Evolutionary conservation across 371 early-diverging fungal species (phyloP).

Genomic region (Syncephalastrum monosporum): DNA sequence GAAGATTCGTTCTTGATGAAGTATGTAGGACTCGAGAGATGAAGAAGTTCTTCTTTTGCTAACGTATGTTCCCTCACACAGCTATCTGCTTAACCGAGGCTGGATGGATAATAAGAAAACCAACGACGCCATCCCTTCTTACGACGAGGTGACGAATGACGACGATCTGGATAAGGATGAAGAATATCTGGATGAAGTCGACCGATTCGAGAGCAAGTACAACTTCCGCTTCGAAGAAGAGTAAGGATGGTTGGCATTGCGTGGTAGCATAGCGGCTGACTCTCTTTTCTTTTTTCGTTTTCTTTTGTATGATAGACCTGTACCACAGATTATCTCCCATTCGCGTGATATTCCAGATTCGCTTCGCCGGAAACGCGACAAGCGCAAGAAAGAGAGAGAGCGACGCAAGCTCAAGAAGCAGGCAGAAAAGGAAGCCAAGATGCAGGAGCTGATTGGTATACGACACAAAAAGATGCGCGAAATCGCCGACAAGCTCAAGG

Average conservation of each 20-base stretch:
- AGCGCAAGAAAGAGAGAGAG: constrained; percentile 71
- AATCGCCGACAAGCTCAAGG: constrained; percentile 71
- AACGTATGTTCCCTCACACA: constrained; percentile 8
- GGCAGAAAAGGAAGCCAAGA: constrained; percentile 63
- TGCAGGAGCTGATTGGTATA: constrained; percentile 84
- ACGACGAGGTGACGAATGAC: constrained; percentile 60
- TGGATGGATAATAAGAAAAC: constrained; percentile 84
- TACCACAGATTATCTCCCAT: constrained; percentile 62
- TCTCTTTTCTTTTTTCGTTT: not conserved
- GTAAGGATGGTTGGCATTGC: constrained; percentile 28
- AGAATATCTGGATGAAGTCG: constrained; percentile 71
- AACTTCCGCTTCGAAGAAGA: constrained; percentile 94
- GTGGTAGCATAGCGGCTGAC: too few relatives aligned
- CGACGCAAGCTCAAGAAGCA: constrained; percentile 69
- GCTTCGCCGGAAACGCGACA: constrained; percentile 70
- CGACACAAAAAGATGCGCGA: constrained; percentile 89
- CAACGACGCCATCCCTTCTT: constrained; percentile 47
- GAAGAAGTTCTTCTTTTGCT: constrained; percentile 8
- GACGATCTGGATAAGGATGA: constrained; percentile 66
- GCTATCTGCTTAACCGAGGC: constrained; percentile 87
- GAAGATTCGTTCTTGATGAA: constrained; percentile 91
- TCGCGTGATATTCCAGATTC: constrained; percentile 78
- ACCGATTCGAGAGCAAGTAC: constrained; percentile 87
- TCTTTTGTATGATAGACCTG: too few relatives aligned
- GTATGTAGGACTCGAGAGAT: constrained; percentile 32